Conservation (phyloP, 257 asterid genomes). For the Nicotiana tomentosiformis region DNA sequence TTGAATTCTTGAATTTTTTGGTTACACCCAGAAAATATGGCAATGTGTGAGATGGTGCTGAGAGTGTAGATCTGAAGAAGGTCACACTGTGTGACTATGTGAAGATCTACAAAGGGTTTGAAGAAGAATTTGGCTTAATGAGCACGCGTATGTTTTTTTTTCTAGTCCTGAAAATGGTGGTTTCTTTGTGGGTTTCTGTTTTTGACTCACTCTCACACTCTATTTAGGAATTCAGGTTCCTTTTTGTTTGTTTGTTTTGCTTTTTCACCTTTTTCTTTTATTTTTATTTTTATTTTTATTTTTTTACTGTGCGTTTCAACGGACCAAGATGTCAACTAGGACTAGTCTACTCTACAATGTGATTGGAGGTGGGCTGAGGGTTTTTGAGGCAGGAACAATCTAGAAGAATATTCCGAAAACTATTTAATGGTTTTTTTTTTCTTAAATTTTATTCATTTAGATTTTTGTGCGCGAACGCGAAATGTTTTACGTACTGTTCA, state of each 20-base stretch:
- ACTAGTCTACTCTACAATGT: neutral
- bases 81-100: neutral
- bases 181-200: constrained; percentile 8
- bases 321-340: neutral
- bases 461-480: no score
- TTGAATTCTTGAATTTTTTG: neutral
- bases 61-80: neutral
- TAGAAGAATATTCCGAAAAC: neutral
- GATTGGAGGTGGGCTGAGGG: neutral
- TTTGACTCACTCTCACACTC: neutral
- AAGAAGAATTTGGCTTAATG: constrained; percentile 3
- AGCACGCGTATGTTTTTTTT: neutral
- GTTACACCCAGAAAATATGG: neutral
- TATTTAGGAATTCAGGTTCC: neutral
- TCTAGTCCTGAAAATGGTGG: constrained; percentile 3
- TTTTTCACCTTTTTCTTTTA: neutral
- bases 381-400: neutral
- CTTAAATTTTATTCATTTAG: no score
- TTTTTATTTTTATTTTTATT: neutral
- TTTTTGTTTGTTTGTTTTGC: neutral
- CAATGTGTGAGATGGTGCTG: neutral
- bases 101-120: neutral
- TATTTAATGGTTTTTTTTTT: neutral
- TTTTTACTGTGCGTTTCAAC: neutral
- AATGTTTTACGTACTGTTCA: no score